A percentile compares a stretch with the other conserved stretches of the same genome.
Conservation (phyloP, 257 asterid species). For the Osmanthus fragrans region DNA sequence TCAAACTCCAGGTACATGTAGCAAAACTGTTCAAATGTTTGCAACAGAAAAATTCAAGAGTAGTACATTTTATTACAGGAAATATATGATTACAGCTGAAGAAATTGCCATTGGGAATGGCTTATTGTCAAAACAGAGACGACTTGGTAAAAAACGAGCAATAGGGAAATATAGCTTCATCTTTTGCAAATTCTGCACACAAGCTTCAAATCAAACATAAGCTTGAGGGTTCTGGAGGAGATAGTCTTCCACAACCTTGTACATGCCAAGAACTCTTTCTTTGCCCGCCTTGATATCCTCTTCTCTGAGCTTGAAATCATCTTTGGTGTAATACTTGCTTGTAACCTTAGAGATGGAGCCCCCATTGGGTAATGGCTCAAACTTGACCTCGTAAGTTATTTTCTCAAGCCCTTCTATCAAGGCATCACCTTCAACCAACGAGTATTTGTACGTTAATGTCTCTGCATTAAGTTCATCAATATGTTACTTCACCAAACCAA, state of each 20-base stretch:
- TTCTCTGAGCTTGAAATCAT: constrained; percentile 8
- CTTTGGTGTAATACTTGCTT: not conserved
- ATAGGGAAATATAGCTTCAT: not conserved
- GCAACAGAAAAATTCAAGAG: not conserved
- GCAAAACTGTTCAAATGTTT: not conserved
- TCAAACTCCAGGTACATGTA: too few relatives aligned
- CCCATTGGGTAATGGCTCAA: constrained; percentile 8
- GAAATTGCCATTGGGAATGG: not conserved
- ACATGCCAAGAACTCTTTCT: constrained; percentile 6
- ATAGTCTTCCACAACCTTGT: constrained; percentile 20
- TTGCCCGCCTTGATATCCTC: constrained; percentile 18
- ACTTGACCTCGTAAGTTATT: constrained; percentile 16
- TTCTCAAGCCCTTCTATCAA: constrained; percentile 20
- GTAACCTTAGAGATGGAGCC: not conserved
- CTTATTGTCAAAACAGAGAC: not conserved
- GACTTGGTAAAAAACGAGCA: not conserved
- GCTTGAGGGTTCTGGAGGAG: constrained; percentile 16
- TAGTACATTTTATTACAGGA: not conserved
- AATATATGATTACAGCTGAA: not conserved
- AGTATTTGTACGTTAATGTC: constrained; percentile 10
- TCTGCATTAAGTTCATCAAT: constrained; percentile 17
- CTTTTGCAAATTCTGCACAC: not conserved
- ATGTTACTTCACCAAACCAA: not conserved
- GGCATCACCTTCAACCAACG: constrained; percentile 20
- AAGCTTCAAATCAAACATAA: not conserved